phyloP scores from a whole-genome alignment of 164 flowering plant species.

The Magnolia kwangsiensis region DNA sequence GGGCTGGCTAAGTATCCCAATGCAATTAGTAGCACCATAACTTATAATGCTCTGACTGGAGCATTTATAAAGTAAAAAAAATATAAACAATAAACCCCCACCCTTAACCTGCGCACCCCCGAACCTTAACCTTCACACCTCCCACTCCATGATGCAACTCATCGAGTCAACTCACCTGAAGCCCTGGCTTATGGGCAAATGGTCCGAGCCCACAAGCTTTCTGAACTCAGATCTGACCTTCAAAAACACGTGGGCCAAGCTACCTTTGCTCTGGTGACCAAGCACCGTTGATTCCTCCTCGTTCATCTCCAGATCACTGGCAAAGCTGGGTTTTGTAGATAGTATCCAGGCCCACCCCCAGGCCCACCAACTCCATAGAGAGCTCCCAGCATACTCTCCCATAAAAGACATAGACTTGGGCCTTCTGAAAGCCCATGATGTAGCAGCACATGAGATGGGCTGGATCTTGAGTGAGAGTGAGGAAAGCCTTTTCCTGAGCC shows the following conservation, averaged over 20 bases:
- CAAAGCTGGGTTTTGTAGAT: conserved; percentile 62
- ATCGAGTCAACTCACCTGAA: conserved; percentile 39
- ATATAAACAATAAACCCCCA: neutral
- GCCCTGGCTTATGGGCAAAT: conserved; percentile 42
- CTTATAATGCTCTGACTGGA: too few relatives aligned
- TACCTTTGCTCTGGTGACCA: conserved; percentile 56
- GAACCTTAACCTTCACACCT: conserved; percentile 6
- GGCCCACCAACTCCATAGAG: conserved; percentile 77
- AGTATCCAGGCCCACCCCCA: conserved; percentile 74
- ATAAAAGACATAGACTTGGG: conserved; percentile 61
- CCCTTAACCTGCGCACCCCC: neutral
- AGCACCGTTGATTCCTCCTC: conserved; percentile 51
- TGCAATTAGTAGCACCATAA: too few relatives aligned
- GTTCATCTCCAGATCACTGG: conserved; percentile 81
- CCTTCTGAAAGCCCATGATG: conserved; percentile 47
- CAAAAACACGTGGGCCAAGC: conserved; percentile 62
- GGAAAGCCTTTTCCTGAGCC: conserved; percentile 47
- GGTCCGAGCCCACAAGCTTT: conserved; percentile 37
- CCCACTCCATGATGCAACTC: conserved; percentile 38
- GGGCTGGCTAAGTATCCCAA: too few relatives aligned
- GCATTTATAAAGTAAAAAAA: neutral
- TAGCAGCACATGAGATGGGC: conserved; percentile 33
- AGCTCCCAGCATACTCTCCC: conserved; percentile 44
- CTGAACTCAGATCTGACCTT: conserved; percentile 56
- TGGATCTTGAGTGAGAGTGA: conserved; percentile 46